phyloP scores from a whole-genome alignment of 2,329 filamentous ascomycete species.

The Ceratocystis cubensis region DNA sequence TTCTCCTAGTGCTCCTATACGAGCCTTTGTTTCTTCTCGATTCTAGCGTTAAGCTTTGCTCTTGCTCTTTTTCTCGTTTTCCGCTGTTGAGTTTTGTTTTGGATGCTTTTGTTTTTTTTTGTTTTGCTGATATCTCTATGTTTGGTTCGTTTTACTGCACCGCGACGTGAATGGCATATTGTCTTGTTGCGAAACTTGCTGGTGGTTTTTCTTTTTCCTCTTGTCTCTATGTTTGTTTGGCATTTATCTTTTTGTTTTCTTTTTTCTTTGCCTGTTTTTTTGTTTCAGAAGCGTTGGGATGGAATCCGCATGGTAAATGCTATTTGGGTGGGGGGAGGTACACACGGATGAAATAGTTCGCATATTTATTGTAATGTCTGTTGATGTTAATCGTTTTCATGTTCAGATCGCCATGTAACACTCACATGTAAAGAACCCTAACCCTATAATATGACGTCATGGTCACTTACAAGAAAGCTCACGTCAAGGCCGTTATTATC shows the following conservation, averaged over 20 bases:
- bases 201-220: background rate
- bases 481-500: too few relatives aligned
- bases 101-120: background rate
- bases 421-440: background rate
- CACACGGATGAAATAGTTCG: background rate
- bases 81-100: background rate
- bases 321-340: background rate
- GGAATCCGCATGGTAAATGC: background rate
- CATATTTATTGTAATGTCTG: background rate
- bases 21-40: background rate
- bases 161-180: background rate
- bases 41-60: background rate
- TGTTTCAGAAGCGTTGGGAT: slow-evolving; percentile 2
- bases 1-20: background rate
- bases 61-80: background rate
- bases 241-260: background rate
- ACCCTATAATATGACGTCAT: background rate
- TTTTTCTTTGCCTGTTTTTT: slow-evolving; percentile 1
- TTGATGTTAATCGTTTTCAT: background rate
- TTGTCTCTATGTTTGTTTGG: background rate
- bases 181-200: background rate
- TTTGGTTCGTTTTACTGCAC: background rate
- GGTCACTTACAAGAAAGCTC: background rate
- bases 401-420: background rate
- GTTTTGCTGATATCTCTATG: slow-evolving; percentile 7